These are phyloP conservation scores for Candida sonorensis DNA, from an alignment of 805 yeast species.

Conservation along the genomic window DNA sequence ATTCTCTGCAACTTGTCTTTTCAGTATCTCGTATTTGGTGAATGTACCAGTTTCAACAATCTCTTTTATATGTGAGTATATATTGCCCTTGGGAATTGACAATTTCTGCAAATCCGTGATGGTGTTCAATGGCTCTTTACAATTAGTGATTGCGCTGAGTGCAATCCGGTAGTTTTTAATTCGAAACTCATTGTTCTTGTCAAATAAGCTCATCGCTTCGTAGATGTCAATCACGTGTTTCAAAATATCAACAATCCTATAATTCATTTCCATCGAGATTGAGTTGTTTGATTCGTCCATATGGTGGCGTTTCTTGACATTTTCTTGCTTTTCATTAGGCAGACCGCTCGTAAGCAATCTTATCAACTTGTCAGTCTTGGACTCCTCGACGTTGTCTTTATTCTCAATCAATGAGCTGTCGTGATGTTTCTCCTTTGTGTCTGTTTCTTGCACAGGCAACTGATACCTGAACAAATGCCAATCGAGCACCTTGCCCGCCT, in stretches of 20 bases:
- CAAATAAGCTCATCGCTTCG: conserved; percentile 13
- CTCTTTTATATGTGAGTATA: conserved; percentile 40
- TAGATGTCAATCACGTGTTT: conserved; percentile 25
- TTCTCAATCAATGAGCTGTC: not conserved
- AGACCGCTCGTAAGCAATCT: not conserved
- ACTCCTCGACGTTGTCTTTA: not conserved
- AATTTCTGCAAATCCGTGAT: conserved; percentile 32
- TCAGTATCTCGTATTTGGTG: conserved; percentile 11
- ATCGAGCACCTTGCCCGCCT: conserved; percentile 2
- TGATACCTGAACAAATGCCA: conserved; percentile 5
- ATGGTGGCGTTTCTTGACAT: not conserved
- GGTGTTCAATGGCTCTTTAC: conserved; percentile 24
- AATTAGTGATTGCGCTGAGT: conserved; percentile 27
- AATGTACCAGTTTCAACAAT: conserved; percentile 32
- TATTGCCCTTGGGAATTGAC: conserved; percentile 34
- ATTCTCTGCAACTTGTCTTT: conserved; percentile 11
- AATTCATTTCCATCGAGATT: conserved; percentile 25
- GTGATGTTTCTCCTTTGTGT: not conserved
- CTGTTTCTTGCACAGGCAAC: too few species aligned
- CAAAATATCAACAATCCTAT: conserved; percentile 24
- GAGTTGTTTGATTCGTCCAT: too few species aligned
- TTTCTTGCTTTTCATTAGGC: not conserved
- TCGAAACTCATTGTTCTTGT: conserved; percentile 11
- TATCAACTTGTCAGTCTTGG: not conserved
- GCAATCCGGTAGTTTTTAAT: conserved; percentile 35